A percentile compares a stretch with the other conserved stretches of the same genome.
Conservation (phyloP, 2,329 filamentous ascomycete genomes). For the Basipetospora chlamydospora region DNA sequence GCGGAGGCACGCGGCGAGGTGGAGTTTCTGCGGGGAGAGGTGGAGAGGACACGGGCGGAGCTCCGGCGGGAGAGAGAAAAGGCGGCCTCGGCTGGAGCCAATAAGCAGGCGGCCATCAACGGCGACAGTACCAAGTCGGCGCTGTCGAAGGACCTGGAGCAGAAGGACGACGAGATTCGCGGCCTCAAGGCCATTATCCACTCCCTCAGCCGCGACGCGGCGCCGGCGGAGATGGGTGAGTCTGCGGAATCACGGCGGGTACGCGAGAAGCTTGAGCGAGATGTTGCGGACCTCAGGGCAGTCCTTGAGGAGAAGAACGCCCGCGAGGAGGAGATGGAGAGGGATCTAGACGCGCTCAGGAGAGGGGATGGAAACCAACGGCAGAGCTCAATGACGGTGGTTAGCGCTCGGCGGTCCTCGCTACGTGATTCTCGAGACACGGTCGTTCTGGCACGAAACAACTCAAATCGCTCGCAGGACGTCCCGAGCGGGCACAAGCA, state of each 20-base stretch:
- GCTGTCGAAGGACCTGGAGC: slow-evolving; percentile 63
- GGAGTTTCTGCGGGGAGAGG: slow-evolving; percentile 87
- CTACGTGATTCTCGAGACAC: slow-evolving; percentile 53
- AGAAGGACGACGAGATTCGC: slow-evolving; percentile 93
- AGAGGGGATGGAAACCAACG: slow-evolving; percentile 27
- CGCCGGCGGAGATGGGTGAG: slow-evolving; percentile 18
- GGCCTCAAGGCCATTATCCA: slow-evolving; percentile 97
- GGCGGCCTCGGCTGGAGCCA: slow-evolving; percentile 36
- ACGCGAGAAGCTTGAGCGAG: slow-evolving; percentile 60
- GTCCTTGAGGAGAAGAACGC: slow-evolving; percentile 56
- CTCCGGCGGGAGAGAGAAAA: slow-evolving; percentile 80
- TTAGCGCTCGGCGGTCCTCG: slow-evolving; percentile 40
- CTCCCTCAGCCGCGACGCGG: slow-evolving; percentile 67
- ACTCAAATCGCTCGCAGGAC: slow-evolving; percentile 32
- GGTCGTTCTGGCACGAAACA: slow-evolving; percentile 39
- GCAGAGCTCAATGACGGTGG: slow-evolving; percentile 25
- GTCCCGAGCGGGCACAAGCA: slow-evolving; percentile 27
- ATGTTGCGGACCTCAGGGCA: slow-evolving; percentile 63
- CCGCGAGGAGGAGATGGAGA: slow-evolving; percentile 75
- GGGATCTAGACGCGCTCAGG: slow-evolving; percentile 57
- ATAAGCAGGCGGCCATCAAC: slow-evolving; percentile 19
- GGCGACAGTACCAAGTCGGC: slow-evolving; percentile 27
- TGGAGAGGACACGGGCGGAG: slow-evolving; percentile 80
- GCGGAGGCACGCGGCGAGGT: slow-evolving; percentile 92
- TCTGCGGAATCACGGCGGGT: slow-evolving; percentile 40